Conservation (phyloP, 139 green algal species). For the Chlamydomonas sphaeroides region DNA sequence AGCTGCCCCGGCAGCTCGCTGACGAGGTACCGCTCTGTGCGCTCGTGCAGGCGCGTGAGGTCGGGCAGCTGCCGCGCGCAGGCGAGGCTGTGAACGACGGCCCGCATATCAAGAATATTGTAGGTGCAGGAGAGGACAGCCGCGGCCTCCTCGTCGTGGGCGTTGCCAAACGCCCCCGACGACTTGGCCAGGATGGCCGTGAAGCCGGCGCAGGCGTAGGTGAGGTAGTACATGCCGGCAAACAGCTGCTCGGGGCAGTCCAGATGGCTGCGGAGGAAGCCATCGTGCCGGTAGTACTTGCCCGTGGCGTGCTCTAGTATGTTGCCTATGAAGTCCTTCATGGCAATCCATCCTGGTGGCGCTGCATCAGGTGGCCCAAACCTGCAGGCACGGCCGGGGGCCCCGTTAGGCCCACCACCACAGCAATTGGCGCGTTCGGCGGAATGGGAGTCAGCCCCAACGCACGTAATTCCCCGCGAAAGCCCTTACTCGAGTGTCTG, state of each 20-base stretch:
- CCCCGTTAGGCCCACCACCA: background rate
- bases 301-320: background rate
- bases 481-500: slow-evolving; percentile 18
- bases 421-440: background rate
- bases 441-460: background rate
- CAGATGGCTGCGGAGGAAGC: slow-evolving; percentile 10
- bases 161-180: background rate
- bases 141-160: slow-evolving; percentile 3
- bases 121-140: background rate
- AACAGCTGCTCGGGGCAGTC: slow-evolving; percentile 24
- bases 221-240: slow-evolving; percentile 14
- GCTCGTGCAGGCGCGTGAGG: background rate
- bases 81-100: background rate
- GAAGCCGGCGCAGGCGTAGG: slow-evolving; percentile 7
- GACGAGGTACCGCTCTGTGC: background rate
- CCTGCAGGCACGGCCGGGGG: background rate
- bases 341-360: slow-evolving; percentile 5
- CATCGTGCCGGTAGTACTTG: slow-evolving; percentile 14
- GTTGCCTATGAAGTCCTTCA: slow-evolving; percentile 16
- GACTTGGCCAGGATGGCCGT: background rate
- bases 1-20: background rate
- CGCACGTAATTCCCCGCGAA: background rate
- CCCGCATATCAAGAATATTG: slow-evolving; percentile 20
- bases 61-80: background rate
- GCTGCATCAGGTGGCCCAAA: background rate